Percentiles rank a stretch among this genome's conserved stretches.
Evolutionary conservation across 2,329 filamentous ascomycete genomes (phyloP).

Genomic region (Calonectria leucothoes): DNA sequence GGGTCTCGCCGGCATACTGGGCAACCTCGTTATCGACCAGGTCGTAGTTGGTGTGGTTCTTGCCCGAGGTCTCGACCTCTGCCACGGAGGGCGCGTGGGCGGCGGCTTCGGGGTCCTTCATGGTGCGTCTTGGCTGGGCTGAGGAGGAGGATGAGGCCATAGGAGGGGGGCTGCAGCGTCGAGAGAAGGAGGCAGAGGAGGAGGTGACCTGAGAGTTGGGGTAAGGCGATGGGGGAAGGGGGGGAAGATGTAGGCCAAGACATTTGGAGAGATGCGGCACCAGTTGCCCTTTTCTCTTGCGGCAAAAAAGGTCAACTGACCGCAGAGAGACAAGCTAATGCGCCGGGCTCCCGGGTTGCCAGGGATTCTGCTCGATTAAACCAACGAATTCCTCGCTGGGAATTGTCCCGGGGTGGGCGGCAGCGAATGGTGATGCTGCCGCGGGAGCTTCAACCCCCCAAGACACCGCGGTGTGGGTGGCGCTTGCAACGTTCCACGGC

Average conservation of each 20-base stretch:
- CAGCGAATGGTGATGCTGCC: background rate
- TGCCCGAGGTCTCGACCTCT: conserved; percentile 51
- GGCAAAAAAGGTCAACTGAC: background rate
- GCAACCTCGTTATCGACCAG: conserved; percentile 76
- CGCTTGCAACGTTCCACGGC: background rate
- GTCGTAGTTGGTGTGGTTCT: conserved; percentile 56
- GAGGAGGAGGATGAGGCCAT: background rate
- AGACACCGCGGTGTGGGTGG: background rate
- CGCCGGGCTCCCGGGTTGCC: background rate
- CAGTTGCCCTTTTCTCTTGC: background rate
- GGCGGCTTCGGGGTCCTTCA: conserved; percentile 4
- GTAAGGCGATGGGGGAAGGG: background rate
- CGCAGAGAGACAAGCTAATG: background rate
- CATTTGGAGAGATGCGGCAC: background rate
- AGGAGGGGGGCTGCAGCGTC: background rate
- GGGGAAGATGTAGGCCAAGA: conserved; percentile 4
- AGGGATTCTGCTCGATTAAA: background rate
- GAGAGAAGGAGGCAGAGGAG: background rate
- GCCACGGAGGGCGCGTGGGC: conserved; percentile 9
- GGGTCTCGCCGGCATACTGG: conserved; percentile 67
- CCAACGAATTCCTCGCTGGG: background rate
- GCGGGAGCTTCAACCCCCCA: background rate
- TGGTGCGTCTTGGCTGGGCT: background rate
- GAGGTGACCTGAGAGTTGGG: background rate
- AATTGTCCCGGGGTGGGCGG: background rate